Conservation (phyloP, 495 filamentous ascomycete genomes). For the Hypoxylon lienhwacheense region DNA sequence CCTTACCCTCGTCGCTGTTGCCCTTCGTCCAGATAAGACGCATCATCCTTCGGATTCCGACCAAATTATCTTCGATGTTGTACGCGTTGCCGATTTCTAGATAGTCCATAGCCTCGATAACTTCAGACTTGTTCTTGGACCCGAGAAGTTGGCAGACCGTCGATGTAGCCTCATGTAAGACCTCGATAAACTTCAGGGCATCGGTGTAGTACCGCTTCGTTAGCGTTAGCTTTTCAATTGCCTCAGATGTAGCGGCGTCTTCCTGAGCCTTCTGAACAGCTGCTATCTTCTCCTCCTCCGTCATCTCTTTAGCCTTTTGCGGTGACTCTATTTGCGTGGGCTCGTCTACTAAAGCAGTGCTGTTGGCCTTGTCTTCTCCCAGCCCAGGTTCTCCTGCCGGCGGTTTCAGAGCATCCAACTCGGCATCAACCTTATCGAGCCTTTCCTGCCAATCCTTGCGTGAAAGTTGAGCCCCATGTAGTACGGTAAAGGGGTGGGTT, state of each 20-base stretch:
- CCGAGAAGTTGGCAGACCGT: slow-evolving; percentile 83
- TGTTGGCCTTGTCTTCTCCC: slow-evolving; percentile 58
- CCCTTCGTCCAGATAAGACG: slow-evolving; percentile 98
- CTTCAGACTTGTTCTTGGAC: slow-evolving; percentile 94
- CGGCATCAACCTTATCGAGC: slow-evolving; percentile 75
- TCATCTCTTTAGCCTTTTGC: slow-evolving; percentile 56
- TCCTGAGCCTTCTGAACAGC: slow-evolving; percentile 70
- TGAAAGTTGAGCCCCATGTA: slow-evolving; percentile 86
- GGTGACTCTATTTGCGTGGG: slow-evolving; percentile 77
- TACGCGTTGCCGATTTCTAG: slow-evolving; percentile 93
- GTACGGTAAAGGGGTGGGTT: slow-evolving; percentile 88
- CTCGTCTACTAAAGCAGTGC: slow-evolving; percentile 78
- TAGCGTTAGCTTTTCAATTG: slow-evolving; percentile 80
- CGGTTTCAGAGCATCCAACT: slow-evolving; percentile 79
- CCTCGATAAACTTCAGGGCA: slow-evolving; percentile 90
- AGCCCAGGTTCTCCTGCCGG: slow-evolving; percentile 77
- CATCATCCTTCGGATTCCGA: slow-evolving; percentile 92
- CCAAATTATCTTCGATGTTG: slow-evolving; percentile 87
- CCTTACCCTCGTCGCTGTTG: slow-evolving; percentile 98
- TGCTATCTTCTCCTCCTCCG: slow-evolving; percentile 58
- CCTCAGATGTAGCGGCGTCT: slow-evolving; percentile 67
- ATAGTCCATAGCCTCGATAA: slow-evolving; percentile 99
- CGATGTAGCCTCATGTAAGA: slow-evolving; percentile 78
- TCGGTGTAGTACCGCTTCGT: slow-evolving; percentile 89
- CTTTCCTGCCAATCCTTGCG: slow-evolving; percentile 81